Evolutionary conservation across 164 flowering plant species (phyloP).

Genomic region (Piper longum): DNA sequence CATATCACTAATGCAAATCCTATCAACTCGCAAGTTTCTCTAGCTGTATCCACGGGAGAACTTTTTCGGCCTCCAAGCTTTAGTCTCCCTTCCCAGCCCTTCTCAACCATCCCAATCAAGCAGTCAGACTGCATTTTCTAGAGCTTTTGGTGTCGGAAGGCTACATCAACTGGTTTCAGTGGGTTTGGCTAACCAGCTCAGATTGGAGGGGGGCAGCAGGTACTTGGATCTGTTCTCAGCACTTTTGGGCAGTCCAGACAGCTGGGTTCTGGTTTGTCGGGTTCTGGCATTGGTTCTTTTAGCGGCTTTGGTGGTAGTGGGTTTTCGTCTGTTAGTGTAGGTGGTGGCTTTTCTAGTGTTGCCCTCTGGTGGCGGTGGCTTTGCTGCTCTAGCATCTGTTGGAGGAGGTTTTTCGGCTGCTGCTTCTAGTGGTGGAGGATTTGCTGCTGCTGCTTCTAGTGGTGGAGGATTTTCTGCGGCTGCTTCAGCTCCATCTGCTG

Average conservation of each 20-base stretch:
- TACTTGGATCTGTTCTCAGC: constrained; percentile 82
- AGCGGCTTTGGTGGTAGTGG: constrained; percentile 40
- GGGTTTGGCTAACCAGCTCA: constrained; percentile 80
- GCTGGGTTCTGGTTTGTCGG: constrained; percentile 51
- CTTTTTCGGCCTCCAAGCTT: constrained; percentile 86
- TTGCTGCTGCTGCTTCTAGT: constrained; percentile 16
- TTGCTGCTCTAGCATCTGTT: constrained; percentile 9
- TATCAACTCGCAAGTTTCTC: constrained; percentile 23
- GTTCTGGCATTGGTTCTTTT: constrained; percentile 28
- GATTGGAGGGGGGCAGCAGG: constrained; percentile 67
- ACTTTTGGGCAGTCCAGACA: constrained; percentile 93
- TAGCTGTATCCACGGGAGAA: constrained; percentile 46
- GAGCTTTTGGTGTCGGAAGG: constrained; percentile 32
- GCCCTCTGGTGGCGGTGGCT: constrained; percentile 21
- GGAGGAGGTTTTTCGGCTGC: constrained; percentile 23
- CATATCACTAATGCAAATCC: constrained; percentile 22
- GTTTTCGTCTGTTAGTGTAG: constrained; percentile 24
- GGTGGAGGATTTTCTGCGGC: constrained; percentile 23
- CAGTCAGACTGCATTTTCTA: constrained; percentile 25
- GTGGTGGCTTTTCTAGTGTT: constrained; percentile 21
- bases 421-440: constrained; percentile 20
- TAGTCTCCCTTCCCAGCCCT: constrained; percentile 34
- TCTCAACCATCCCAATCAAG: constrained; percentile 33
- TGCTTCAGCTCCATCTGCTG: constrained; percentile 7
- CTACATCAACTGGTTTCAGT: constrained; percentile 27